Conservation (phyloP, 129 eudicot species). For the Saposhnikovia divaricata region DNA sequence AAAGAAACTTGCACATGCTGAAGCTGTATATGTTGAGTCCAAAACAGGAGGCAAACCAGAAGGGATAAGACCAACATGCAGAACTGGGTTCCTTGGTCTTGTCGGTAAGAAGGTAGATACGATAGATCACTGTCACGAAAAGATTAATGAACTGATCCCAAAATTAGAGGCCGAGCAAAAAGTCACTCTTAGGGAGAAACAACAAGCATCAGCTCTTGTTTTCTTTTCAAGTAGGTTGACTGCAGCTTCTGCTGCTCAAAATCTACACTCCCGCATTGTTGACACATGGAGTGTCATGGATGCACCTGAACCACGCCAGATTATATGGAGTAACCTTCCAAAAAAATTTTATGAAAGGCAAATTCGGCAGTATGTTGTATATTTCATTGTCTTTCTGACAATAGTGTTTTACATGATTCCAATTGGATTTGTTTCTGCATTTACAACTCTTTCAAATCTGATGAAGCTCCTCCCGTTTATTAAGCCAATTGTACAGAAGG, state of each 20-base stretch:
- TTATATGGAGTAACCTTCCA: conserved; percentile 66
- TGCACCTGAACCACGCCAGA: conserved; percentile 84
- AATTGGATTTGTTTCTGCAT: conserved; percentile 66
- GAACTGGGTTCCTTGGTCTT: conserved; percentile 67
- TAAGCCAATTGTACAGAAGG: conserved; percentile 40
- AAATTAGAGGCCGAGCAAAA: conserved; percentile 74
- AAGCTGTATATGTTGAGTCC: conserved; percentile 49
- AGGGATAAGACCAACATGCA: conserved; percentile 46
- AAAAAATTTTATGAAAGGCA: conserved; percentile 52
- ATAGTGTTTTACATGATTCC: conserved; percentile 85
- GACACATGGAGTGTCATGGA: conserved; percentile 74
- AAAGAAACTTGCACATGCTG: conserved; percentile 68
- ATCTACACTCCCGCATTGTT: conserved; percentile 58
- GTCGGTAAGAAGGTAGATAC: conserved; percentile 65
- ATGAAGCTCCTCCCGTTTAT: conserved; percentile 62
- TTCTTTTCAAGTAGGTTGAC: conserved; percentile 58
- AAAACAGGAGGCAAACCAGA: conserved; percentile 41
- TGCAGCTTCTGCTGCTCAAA: conserved; percentile 83
- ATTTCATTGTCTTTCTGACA: conserved; percentile 59
- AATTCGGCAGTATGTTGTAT: conserved; percentile 53
- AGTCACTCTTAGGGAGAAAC: conserved; percentile 55
- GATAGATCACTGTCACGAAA: conserved; percentile 49
- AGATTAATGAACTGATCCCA: conserved; percentile 53
- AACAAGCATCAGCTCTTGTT: conserved; percentile 55
- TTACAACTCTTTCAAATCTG: conserved; percentile 64